Evolutionary conservation across 2,329 filamentous ascomycete genomes (phyloP).

Genomic region (Aureobasidium subglaciale): DNA sequence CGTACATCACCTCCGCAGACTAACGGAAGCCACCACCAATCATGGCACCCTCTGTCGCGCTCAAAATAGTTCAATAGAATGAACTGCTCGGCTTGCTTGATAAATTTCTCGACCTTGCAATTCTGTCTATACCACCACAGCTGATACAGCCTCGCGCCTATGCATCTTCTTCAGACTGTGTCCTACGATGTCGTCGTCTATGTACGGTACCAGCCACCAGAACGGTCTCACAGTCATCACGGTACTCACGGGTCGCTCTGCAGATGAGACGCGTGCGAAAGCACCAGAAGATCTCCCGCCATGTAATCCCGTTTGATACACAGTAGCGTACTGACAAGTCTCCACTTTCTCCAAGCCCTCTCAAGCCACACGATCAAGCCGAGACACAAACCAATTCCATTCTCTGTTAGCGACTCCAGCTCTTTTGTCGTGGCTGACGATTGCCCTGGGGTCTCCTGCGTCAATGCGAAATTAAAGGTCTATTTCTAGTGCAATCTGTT

Average conservation of each 20-base stretch:
- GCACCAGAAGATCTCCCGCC: constrained; percentile 12
- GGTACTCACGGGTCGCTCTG: background rate
- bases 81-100: background rate
- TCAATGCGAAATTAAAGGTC: constrained; percentile 5
- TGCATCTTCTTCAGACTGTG: background rate
- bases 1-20: background rate
- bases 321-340: constrained; percentile 3
- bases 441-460: constrained; percentile 8
- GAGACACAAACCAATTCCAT: constrained; percentile 6
- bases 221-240: background rate
- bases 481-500: background rate
- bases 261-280: constrained; percentile 5
- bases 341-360: constrained; percentile 10
- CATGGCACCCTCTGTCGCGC: background rate
- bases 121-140: background rate
- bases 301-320: constrained; percentile 12
- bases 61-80: constrained; percentile 5
- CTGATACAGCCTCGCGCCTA: constrained; percentile 1
- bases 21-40: constrained; percentile 10
- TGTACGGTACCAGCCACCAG: too few species aligned
- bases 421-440: background rate
- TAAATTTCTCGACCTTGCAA: background rate
- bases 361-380: constrained; percentile 12
- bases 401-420: background rate
- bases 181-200: background rate